Evolutionary conservation across 345 rosid genomes (phyloP), one percentile per base, ranked within the genome.

Genomic region (Excoecaria cochinchinensis): DNA sequence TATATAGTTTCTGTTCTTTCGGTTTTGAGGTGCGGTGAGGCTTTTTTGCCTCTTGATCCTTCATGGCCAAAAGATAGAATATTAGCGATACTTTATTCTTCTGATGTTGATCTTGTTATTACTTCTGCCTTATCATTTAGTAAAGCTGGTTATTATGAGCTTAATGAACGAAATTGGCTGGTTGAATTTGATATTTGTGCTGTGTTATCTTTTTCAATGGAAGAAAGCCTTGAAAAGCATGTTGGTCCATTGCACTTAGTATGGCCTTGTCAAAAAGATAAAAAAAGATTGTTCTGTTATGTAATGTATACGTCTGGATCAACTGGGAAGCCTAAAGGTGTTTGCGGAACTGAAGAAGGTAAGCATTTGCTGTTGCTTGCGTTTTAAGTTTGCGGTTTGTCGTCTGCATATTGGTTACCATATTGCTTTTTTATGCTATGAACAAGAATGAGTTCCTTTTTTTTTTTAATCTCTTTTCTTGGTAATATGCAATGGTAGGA

Each of bases 281-380:
- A 74, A 24, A 75, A 83, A 51, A 89, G 96, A 73, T 59, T 65
- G 22, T 93, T 93, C 78, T 90, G 97, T 79, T 95, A 90, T 86
- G 69, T 95, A 48, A 86, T 95, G 90, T 93, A 89, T 82, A 95
- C 99, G 11, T 95, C 98, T 4, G 99, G 99, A 69, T 95, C 99
- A 15, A 89, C 92, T 40, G 99, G 98, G 71, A 84, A 73, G 69
- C 98, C 99, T 22, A 95, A 93, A 88, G 98, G 97, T 38, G 91
- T 95, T 51, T 90, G 92, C 74, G 99, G 98, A 70, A 90, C 98
- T 44, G 97, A 95, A 76, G 78, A 86, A 88, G 99, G 99, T 91
- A 72, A 67, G 76, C 51, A 21, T 44, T 74, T 81, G 16, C 40
- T 55, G 13, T 42, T 50, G 46, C 4, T 47, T 73, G 59, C n/a